These are phyloP conservation scores for Tuber melanosporum DNA, from an alignment of 495 filamentous ascomycete genomes.

Conservation along the genomic window DNA sequence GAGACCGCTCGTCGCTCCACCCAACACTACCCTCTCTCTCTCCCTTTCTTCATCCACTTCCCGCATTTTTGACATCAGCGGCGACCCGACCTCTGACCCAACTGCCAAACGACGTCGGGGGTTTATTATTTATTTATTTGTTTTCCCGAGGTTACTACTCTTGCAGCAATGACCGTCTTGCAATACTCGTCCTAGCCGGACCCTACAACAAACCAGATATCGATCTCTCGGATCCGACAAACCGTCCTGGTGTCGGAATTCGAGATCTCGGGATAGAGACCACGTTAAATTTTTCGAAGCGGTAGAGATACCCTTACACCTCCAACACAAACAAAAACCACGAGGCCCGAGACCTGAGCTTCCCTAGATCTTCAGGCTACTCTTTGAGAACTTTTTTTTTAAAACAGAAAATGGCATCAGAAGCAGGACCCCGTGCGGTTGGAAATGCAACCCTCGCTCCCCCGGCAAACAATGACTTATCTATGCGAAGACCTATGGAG, in stretches of 20 bases:
- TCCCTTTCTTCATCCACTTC: slow-evolving; percentile 26
- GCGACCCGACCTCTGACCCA: slow-evolving; percentile 18
- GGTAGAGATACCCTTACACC: not conserved
- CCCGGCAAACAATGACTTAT: slow-evolving; percentile 40
- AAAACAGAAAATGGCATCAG: slow-evolving; percentile 28
- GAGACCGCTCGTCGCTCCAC: slow-evolving; percentile 28
- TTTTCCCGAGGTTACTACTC: slow-evolving; percentile 24
- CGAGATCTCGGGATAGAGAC: not conserved
- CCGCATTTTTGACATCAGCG: slow-evolving; percentile 16
- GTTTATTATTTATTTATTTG: slow-evolving; percentile 31
- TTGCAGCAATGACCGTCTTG: slow-evolving; percentile 39
- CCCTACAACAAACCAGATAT: slow-evolving; percentile 23
- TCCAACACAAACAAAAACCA: slow-evolving; percentile 17
- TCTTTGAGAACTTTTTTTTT: slow-evolving; percentile 18
- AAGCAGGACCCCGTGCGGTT: slow-evolving; percentile 23
- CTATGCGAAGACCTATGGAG: slow-evolving; percentile 50
- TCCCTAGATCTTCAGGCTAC: slow-evolving; percentile 11
- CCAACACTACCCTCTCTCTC: slow-evolving; percentile 23
- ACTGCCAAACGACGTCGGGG: slow-evolving; percentile 30
- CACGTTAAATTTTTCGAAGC: not conserved
- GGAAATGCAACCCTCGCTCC: slow-evolving; percentile 34
- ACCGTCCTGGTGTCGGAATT: slow-evolving; percentile 2
- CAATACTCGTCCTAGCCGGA: slow-evolving; percentile 37
- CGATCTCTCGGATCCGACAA: slow-evolving; percentile 24
- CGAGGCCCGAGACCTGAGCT: not conserved